Base-by-base conservation (phyloP, 768 basidiomycete species). In the Termitomyces heimii region DNA sequence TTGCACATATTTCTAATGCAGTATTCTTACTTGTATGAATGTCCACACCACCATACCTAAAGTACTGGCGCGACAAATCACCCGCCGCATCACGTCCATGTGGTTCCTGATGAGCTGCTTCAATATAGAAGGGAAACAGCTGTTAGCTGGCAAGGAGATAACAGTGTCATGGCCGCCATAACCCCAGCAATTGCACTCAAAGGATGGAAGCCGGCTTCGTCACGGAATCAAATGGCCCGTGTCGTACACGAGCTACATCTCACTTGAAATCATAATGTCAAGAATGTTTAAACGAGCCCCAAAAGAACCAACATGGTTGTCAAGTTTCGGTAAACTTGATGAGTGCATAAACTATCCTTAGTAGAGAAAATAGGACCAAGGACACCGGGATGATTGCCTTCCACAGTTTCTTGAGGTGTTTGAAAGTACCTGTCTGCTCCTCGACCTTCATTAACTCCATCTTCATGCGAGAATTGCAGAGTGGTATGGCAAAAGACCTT, bases 381-480 rank as follows among this genome's bases (percentile, higher is more conserved):
- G 1, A 37, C 6, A 18, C 16, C 13, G 10, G 12, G 5, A 34
- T 34, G 9, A 16, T 37, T 37, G 2, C 6, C 39, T 13, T n/a
- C 37, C 14, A 13, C 31, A n/a, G 31, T 31, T 31, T 29, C 10
- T 9, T 6, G 31, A 31, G 6, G 8, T n/a, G 8, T 39, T 39
- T 9, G 7, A n/a, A 7, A 9, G 18, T 39, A 37, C 37, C 7
- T 37, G 37, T 37, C 37, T 37, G 37, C 32, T 13, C 9, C 20
- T 20, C 10, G 39, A 14, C n/a, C 40, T 42, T 42, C 3, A 9
- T 20, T n/a, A n/a, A n/a, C n/a, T 9, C 40, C 40, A 42, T 40
- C 20, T 42, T 42, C 40, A 39, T 57, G 60, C 49, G 61, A 53
- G 29, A 66, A 60, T 50, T 64, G 61, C 12, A 64, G 50, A 34